Base-by-base conservation (phyloP, 2,329 filamentous ascomycete species). In the Colletotrichum sp. region DNA sequence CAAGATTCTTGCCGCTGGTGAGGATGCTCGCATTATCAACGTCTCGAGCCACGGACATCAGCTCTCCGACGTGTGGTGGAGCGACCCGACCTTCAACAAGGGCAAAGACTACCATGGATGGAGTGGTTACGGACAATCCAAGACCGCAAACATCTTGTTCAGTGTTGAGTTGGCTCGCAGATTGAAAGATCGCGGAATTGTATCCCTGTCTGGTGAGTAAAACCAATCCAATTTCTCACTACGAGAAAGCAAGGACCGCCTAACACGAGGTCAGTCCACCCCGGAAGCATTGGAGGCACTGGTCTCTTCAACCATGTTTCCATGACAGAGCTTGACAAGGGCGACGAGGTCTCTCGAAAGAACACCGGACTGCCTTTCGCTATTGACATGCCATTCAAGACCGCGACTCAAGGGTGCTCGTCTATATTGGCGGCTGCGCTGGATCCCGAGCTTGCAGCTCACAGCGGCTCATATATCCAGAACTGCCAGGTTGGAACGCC, bases 141-240 rank as follows among this genome's bases (percentile, higher is more conserved):
- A 49, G 44, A 49, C 44, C 44, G 44, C 44, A 49, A 49, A 49
- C 44, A 49, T 49, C n/a, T 8, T 49, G 2, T 49, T 49, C n/a
- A 49, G 44, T 7, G n/a, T 49, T 3, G 44, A 49, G 44, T 21
- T 49, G 1, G 44, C 44, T 21, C 44, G 44, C 44, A 49, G 44
- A 49, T 4, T 49, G 44, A 21, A 13, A 8, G 44, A 13, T 0
- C 44, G 44, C 0, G 44, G 44, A 2, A 21, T 49, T 21, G n/a
- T 49, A 0, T 49, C 44, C 0, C 44, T 49, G 44, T 49, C 44
- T 3, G 44, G 44, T 21, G 6, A 49, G 44, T 49, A 2, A 1
- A 49, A 4, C 44, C 6, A 4, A 21, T 6, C 3, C 4, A 8
- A 4, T 49, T 0, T 2, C 2, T 4, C 4, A 1, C 6, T 49